phyloP scores from a whole-genome alignment of 805 yeast genomes.

The Candida silvatica region DNA sequence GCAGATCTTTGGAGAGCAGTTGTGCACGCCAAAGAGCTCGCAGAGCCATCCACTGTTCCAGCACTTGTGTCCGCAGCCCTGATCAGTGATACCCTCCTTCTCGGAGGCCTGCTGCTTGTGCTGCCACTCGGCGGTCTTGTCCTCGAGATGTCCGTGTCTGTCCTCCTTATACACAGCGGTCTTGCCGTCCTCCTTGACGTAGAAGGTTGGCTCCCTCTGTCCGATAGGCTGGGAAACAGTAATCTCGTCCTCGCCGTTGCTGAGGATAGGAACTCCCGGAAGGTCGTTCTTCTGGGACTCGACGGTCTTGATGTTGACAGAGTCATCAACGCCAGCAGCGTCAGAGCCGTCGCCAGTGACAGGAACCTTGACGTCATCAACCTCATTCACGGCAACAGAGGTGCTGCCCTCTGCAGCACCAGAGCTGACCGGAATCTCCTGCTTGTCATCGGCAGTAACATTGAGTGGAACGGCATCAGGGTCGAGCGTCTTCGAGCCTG shows the following conservation, averaged over 20 bases:
- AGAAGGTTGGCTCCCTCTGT: background rate
- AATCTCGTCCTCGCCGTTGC: too few relatives aligned
- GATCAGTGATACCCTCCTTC: constrained; percentile 16
- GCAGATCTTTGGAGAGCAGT: background rate
- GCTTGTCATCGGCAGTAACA: too few relatives aligned
- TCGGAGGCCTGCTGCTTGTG: constrained; percentile 15
- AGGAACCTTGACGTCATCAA: background rate
- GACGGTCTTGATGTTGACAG: background rate
- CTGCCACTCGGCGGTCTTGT: constrained; percentile 1
- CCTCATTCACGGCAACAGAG: too few relatives aligned
- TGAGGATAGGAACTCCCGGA: too few relatives aligned
- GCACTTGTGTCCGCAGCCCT: constrained; percentile 23
- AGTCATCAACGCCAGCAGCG: background rate
- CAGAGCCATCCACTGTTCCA: constrained; percentile 10
- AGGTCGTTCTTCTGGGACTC: background rate
- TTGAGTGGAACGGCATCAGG: too few relatives aligned
- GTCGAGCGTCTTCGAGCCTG: too few relatives aligned
- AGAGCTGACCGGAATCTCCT: too few relatives aligned
- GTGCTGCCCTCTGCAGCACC: too few relatives aligned
- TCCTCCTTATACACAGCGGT: constrained; percentile 4
- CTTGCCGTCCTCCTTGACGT: background rate
- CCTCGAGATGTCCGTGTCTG: constrained; percentile 3
- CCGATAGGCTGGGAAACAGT: too few relatives aligned
- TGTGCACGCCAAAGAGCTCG: constrained; percentile 6
- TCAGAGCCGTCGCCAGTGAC: background rate